Percentiles rank a stretch among this genome's conserved stretches.
Evolutionary conservation across 257 asterid species (phyloP).

Genomic region (Leptodermis oblonga): DNA sequence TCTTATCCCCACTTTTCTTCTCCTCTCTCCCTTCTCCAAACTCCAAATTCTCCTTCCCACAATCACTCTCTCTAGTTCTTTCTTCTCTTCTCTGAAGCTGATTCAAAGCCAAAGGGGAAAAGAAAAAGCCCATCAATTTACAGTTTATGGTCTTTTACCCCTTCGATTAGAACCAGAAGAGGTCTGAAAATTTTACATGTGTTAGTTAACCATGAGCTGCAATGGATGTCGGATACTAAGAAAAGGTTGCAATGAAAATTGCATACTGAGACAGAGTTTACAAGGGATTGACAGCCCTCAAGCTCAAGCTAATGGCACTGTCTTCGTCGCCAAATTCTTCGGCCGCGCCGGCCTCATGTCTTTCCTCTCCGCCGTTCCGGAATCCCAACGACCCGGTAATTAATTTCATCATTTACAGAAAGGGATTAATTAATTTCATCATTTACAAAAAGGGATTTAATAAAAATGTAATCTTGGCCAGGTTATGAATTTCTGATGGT

Average conservation of each 20-base stretch:
- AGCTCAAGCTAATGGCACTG: constrained; percentile 83
- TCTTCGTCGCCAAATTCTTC: constrained; percentile 78
- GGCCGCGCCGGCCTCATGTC: constrained; percentile 95
- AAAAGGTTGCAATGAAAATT: constrained; percentile 72
- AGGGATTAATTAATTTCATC: no score
- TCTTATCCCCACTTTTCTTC: background rate
- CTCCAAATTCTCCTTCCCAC: constrained; percentile 2
- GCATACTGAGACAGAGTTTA: constrained; percentile 65
- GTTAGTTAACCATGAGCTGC: constrained; percentile 53
- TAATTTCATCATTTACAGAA: no score
- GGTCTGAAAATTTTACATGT: constrained; percentile 7
- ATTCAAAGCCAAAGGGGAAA: no score
- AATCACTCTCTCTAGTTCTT: no score
- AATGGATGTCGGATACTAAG: constrained; percentile 86
- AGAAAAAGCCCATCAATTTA: background rate
- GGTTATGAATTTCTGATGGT: background rate
- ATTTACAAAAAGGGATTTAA: no score
- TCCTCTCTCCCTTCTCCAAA: constrained; percentile 8
- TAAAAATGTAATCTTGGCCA: no score
- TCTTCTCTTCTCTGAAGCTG: background rate
- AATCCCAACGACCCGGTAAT: constrained; percentile 67
- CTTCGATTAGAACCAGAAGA: background rate
- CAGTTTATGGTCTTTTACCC: background rate
- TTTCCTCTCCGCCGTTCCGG: constrained; percentile 67
- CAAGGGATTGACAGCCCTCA: constrained; percentile 50